Evolutionary conservation across 306 rosid species (phyloP).

Genomic region (Sphenostylis stenocarpa): DNA sequence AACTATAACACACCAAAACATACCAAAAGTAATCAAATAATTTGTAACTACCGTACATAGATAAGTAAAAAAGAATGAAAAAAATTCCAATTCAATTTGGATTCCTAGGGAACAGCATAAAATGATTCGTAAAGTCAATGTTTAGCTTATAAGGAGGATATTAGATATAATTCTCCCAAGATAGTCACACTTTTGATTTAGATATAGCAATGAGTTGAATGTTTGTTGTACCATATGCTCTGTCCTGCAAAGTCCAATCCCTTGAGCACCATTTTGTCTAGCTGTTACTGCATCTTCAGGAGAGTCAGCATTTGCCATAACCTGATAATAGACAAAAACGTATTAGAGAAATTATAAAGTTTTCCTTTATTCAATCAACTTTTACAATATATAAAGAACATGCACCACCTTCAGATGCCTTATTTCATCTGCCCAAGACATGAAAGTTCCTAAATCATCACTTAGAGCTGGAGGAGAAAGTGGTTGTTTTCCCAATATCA

Average conservation of each 20-base stretch:
- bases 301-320: slow-evolving; percentile 98
- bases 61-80: not conserved
- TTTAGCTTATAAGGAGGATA: slow-evolving; percentile 17
- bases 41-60: not conserved
- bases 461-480: slow-evolving; percentile 93
- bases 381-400: slow-evolving; percentile 19
- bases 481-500: slow-evolving; percentile 81
- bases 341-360: slow-evolving; percentile 11
- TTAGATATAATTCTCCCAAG: no score
- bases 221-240: slow-evolving; percentile 82
- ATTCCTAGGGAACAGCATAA: not conserved
- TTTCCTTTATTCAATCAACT: slow-evolving; percentile 13
- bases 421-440: slow-evolving; percentile 94
- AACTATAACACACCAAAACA: slow-evolving; percentile 59
- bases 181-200: not conserved
- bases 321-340: slow-evolving; percentile 42
- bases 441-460: slow-evolving; percentile 76
- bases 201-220: not conserved
- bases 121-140: not conserved
- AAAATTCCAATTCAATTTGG: slow-evolving; percentile 12
- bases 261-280: slow-evolving; percentile 89
- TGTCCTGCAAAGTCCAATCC: slow-evolving; percentile 97
- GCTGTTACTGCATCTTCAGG: slow-evolving; percentile 93
- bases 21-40: slow-evolving; percentile 1
- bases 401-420: slow-evolving; percentile 74